Base-by-base conservation (phyloP, 2,329 filamentous ascomycete genomes). In the Colletotrichum gloeosporioides region DNA sequence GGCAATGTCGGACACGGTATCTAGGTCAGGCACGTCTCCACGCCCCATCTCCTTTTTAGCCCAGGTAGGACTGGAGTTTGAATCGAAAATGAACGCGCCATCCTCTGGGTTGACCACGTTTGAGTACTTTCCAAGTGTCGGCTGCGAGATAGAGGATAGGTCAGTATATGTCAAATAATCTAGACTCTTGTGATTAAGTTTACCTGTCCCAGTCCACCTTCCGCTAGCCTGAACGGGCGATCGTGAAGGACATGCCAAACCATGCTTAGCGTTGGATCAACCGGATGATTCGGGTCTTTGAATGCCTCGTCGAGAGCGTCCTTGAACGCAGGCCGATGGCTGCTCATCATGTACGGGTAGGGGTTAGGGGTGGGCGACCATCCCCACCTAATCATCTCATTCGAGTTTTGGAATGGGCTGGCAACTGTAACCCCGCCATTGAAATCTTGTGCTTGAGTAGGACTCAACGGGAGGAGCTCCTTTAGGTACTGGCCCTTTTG, bases 11-110 rank as follows among this genome's bases (percentile, higher is more conserved):
- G 69, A 72, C 8, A 67, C 15, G 1, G 31, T 49, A 8, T 67
- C 32, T 8, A 72, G 7, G 8, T 72, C 62, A 2, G 69, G 69
- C 0, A 67, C 16, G 16, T 31, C 32, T 13, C 62, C 39, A 10
- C 13, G 4, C 3, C 16, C 8, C 10, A 4, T 6, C 18, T 44
- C 22, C 5, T 18, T n/a, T 5, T 9, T 18, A 8, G 7, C 8
- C 15, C 29, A 32, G 1, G 18, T 0, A n/a, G 69, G 62, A 16
- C 61, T 66, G 1, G 13, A 13, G 15, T 66, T 59, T 22, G 6
- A 4, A 13, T 72, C 69, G 16, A 72, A 72, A 15, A 72, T 44
- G 3, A 72, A 12, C 6, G 69, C 49, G 29, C 68, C 57, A 4
- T 10, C 18, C 3, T 3, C 18, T 4, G 67, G 67, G 18, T 62